A percentile compares a stretch with the other conserved stretches of the same genome.
These are phyloP conservation scores for Helicostylum pulchrum DNA, from an alignment of 192 early-diverging fungal genomes.

Conservation along the genomic window DNA sequence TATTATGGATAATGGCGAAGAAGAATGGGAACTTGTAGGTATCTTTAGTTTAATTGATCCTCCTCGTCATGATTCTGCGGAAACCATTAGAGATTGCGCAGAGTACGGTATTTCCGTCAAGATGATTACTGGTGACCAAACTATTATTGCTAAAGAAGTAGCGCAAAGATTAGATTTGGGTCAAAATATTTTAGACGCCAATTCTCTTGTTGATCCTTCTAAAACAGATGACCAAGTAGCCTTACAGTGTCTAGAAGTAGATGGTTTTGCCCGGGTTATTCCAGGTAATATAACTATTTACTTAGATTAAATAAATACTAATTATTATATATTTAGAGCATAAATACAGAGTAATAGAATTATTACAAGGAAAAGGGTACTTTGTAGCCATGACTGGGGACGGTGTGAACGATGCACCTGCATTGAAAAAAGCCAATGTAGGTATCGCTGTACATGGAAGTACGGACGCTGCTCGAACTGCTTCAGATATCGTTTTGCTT, in stretches of 20 bases:
- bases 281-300: slow-evolving; percentile 47
- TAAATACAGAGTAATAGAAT: slow-evolving; percentile 74
- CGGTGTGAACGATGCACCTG: slow-evolving; percentile 83
- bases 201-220: slow-evolving; percentile 45
- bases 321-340: slow-evolving; percentile 57
- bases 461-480: slow-evolving; percentile 74
- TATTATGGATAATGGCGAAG: slow-evolving; percentile 8
- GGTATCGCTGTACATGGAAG: slow-evolving; percentile 77
- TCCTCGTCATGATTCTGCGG: slow-evolving; percentile 63
- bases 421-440: slow-evolving; percentile 76
- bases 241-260: slow-evolving; percentile 55
- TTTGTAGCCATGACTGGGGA: slow-evolving; percentile 77
- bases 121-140: slow-evolving; percentile 80
- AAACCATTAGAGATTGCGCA: slow-evolving; percentile 62
- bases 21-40: slow-evolving; percentile 62
- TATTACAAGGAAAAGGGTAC: slow-evolving; percentile 57
- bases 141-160: slow-evolving; percentile 72
- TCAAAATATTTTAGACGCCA: slow-evolving; percentile 63
- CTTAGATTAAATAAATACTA: neutral
- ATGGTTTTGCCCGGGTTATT: slow-evolving; percentile 78
- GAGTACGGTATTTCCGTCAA: slow-evolving; percentile 67
- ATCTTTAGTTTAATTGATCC: slow-evolving; percentile 67
- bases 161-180: slow-evolving; percentile 66
- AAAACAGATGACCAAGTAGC: slow-evolving; percentile 49
- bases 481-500: slow-evolving; percentile 75